These are phyloP conservation scores for Russula foetens DNA, from an alignment of 768 basidiomycete genomes.

Conservation along the genomic window DNA sequence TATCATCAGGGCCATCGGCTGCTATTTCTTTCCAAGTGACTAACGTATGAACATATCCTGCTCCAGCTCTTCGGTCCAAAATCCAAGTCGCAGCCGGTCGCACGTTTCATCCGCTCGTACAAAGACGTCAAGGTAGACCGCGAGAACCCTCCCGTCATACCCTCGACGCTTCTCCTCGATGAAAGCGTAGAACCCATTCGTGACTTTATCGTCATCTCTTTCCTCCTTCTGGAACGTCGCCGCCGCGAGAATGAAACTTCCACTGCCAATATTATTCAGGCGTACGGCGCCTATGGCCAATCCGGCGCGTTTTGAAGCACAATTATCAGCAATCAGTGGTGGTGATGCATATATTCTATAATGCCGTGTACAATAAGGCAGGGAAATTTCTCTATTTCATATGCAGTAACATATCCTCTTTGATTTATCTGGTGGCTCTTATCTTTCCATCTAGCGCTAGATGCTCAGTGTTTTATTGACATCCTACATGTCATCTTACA, in stretches of 20 bases:
- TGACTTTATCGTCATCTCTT: slow-evolving; percentile 13
- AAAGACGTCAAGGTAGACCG: slow-evolving; percentile 6
- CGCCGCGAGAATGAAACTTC: slow-evolving; percentile 14
- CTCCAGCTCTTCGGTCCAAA: slow-evolving; percentile 13
- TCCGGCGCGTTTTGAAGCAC: background rate
- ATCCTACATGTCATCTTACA: background rate
- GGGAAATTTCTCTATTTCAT: background rate
- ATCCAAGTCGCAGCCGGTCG: slow-evolving; percentile 17
- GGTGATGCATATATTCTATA: background rate
- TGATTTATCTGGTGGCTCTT: background rate
- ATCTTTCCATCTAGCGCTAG: background rate
- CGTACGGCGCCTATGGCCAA: background rate
- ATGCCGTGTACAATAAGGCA: background rate
- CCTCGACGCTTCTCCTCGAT: slow-evolving; percentile 17
- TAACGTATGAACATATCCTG: background rate
- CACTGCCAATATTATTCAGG: background rate
- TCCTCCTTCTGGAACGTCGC: slow-evolving; percentile 19
- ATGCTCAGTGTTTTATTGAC: background rate
- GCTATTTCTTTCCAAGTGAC: too few relatives aligned
- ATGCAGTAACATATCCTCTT: background rate
- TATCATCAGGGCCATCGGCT: background rate
- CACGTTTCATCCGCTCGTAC: slow-evolving; percentile 16
- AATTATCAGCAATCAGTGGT: background rate
- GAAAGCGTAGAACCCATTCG: slow-evolving; percentile 14
- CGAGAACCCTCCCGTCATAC: slow-evolving; percentile 7